These are phyloP conservation scores for Pythium aquatile DNA, from an alignment of 352 stramenopile genomes.

Conservation along the genomic window DNA sequence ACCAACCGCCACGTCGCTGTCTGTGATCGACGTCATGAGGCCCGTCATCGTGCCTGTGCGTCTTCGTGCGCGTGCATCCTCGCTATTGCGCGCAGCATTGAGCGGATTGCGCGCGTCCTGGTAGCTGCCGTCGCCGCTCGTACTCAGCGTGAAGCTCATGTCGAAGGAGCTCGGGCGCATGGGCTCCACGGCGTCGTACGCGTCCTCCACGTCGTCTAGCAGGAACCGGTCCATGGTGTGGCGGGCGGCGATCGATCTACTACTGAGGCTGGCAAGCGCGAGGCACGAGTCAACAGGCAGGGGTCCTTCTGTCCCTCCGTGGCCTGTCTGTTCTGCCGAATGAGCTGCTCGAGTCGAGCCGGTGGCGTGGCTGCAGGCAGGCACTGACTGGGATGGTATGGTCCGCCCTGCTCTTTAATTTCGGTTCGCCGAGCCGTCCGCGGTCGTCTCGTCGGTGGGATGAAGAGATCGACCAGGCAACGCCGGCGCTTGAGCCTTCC, in stretches of 20 bases:
- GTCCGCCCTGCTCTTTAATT: constrained; percentile 15
- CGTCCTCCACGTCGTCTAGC: constrained; percentile 73
- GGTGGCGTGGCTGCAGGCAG: neutral
- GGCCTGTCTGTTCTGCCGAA: neutral
- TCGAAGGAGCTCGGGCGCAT: constrained; percentile 88
- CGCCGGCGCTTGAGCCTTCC: no score
- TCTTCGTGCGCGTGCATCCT: constrained; percentile 26
- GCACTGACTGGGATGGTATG: neutral
- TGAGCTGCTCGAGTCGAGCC: neutral
- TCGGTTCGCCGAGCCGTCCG: neutral
- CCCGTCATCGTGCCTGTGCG: constrained; percentile 11
- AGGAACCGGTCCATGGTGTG: constrained; percentile 77
- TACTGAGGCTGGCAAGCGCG: neutral
- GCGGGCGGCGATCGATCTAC: neutral
- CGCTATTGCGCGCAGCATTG: constrained; percentile 10
- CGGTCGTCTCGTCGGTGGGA: neutral
- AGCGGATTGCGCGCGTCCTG: constrained; percentile 25
- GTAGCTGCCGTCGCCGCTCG: constrained; percentile 29
- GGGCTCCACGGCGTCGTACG: constrained; percentile 80
- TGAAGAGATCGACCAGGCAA: neutral
- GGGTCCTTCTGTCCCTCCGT: no score
- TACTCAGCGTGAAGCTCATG: constrained; percentile 81
- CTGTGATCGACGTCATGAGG: constrained; percentile 32
- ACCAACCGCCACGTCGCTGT: constrained; percentile 19
- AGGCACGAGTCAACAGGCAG: no score